Base-by-base conservation (phyloP, 768 basidiomycete genomes). In the Amanita fuliginea region DNA sequence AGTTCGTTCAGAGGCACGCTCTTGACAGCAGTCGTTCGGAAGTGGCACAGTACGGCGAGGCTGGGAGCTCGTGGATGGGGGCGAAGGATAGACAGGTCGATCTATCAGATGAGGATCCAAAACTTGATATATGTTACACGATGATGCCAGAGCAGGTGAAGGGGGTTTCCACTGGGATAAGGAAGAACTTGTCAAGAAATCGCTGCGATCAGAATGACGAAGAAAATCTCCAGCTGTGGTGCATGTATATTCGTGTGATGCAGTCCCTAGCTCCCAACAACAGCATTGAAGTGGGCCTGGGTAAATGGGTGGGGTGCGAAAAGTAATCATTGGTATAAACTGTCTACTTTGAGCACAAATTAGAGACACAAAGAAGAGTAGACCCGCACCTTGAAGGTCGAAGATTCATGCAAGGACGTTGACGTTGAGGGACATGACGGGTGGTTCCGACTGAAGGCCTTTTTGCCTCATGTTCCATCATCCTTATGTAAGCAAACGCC, bases 21-120 rank as follows among this genome's bases (percentile, higher is more conserved):
- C 33, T 42, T 26, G n/a, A 19, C 37, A 45, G 6, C 22, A 37
- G 52, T 50, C 33, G 24, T 39, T 51, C 13, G 63, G 63, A 28
- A 64, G 35, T 3, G 59, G 60, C 1, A 64, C 54, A 33, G 53
- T 62, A 21, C 57, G 60, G 51, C 62, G 60, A 16, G 56, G 60
- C 51, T 56, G 53, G 6, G 58, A 60, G 37, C 53, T 57, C 5
- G 63, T 60, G 11, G 58, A 56, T 11, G 63, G 62, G 1, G 60
- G 63, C n/a, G 63, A 62, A 4, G 58, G 59, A 46, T 51, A 51
- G 30, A 34, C 33, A 21, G 43, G 28, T 16, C 21, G 39, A 33
- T 18, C 28, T 51, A 42, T 30, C n/a, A 21, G 24, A 42, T 22
- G 28, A 26, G 37, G 36, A 3, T 28, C 39, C 11, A 41, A 22